Conservation (phyloP, 352 stramenopile species). For the Saprolegnia diclina region DNA sequence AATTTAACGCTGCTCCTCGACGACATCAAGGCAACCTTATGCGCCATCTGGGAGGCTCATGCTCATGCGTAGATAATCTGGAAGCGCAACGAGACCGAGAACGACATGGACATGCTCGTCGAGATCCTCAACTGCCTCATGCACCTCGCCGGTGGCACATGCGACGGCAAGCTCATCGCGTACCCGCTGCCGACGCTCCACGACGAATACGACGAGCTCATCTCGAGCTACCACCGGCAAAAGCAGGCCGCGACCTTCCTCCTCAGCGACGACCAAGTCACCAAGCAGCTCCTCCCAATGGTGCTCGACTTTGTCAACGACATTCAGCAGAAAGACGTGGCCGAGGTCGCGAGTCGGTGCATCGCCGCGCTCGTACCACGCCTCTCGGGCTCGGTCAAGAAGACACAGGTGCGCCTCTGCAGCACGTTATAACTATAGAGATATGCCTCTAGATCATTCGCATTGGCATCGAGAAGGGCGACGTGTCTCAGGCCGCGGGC, state of each 20-base stretch:
- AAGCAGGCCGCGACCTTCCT: slow-evolving; percentile 60
- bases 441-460: slow-evolving; percentile 53
- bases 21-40: slow-evolving; percentile 71
- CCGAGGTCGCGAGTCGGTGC: slow-evolving; percentile 51
- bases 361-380: slow-evolving; percentile 56
- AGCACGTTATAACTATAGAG: neutral
- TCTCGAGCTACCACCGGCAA: slow-evolving; percentile 44
- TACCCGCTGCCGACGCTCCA: slow-evolving; percentile 53
- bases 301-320: slow-evolving; percentile 66
- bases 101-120: slow-evolving; percentile 39
- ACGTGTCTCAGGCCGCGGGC: slow-evolving; percentile 68
- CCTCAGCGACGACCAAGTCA: slow-evolving; percentile 66
- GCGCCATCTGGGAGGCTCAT: neutral
- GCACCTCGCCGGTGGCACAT: slow-evolving; percentile 50
- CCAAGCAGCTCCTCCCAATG: slow-evolving; percentile 64
- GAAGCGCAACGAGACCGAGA: slow-evolving; percentile 63
- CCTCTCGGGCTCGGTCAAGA: slow-evolving; percentile 55
- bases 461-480: slow-evolving; percentile 75
- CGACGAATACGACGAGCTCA: slow-evolving; percentile 51
- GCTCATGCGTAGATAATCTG: slow-evolving; percentile 38
- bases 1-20: slow-evolving; percentile 60
- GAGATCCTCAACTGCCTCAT: slow-evolving; percentile 60
- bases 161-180: slow-evolving; percentile 62
- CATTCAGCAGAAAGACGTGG: slow-evolving; percentile 72
- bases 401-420: slow-evolving; percentile 47